Evolutionary conservation across 768 basidiomycete species (phyloP).

Genomic region (Cystobasidium ongulense): DNA sequence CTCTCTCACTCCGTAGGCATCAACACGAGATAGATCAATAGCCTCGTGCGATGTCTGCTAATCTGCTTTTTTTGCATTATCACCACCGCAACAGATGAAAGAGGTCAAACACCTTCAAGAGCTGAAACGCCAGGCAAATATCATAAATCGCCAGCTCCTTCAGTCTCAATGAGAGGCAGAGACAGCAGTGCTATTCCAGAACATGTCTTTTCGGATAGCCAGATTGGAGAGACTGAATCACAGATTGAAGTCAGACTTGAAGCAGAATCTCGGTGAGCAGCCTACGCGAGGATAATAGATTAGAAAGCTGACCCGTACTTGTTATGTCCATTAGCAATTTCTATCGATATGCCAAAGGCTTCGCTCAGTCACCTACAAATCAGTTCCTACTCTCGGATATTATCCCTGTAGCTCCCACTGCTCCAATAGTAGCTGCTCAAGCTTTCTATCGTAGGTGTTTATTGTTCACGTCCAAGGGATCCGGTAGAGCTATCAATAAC

Average conservation of each 20-base stretch:
- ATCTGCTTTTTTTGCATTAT: too few species aligned
- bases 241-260: background rate
- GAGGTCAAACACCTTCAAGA: background rate
- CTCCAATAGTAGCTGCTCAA: constrained; percentile 13
- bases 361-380: background rate
- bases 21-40: too few species aligned
- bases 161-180: background rate
- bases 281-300: too few species aligned
- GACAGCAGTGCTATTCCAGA: background rate
- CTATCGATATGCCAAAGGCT: background rate
- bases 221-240: background rate
- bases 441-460: constrained; percentile 30
- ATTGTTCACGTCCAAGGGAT: too few species aligned
- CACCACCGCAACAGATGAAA: background rate
- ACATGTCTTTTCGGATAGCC: background rate
- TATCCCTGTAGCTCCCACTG: constrained; percentile 4
- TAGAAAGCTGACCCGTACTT: background rate
- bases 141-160: background rate
- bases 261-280: background rate
- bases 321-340: background rate
- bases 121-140: background rate
- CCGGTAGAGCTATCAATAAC: background rate
- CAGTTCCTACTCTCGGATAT: constrained; percentile 4
- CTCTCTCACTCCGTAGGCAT: too few species aligned
- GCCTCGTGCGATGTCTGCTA: too few species aligned